Base-by-base conservation (phyloP, 2,329 filamentous ascomycete species). In the Sporothrix luriei region DNA sequence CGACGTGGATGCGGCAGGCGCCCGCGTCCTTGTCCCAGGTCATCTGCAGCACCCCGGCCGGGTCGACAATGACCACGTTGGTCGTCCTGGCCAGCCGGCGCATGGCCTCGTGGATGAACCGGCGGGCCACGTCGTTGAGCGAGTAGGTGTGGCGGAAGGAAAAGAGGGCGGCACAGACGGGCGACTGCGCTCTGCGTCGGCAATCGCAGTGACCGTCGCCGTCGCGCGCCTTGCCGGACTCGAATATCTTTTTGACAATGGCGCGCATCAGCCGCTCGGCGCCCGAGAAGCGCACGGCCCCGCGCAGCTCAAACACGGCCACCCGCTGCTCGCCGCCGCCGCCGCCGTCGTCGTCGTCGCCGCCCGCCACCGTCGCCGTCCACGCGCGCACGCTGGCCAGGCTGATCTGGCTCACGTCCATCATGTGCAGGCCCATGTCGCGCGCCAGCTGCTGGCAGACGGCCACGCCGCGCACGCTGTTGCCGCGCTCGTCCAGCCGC, bases 391-490 rank as follows among this genome's bases (percentile, higher is more conserved):
- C 64, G 49, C 64, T 66, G 64, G 64, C 64, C 5, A 49, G 48
- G 33, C n/a, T 49, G 19, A 66, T 66, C 64, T 66, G 64, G 49
- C 64, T 54, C 16, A 54, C 14, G 64, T 66, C 64, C 64, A 66
- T 66, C 64, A 66, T 66, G 49, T 66, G 64, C n/a, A 66, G 55
- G 64, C 64, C 64, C 64, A 66, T 66, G 33, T 66, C 64, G n/a
- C 46, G 64, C 29, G 64, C 54, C 16, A 66, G 64, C 49, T 66
- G 51, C 64, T 66, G 54, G 64, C 64, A 66, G 49, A 66, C 55
- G 49, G 62, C 64, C 29, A 66, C 64, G 49, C 64, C 64, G 48
- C 64, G 64, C 16, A 66, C 64, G 21, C 64, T 66, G 64, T 66
- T 66, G n/a, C 64, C 64, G 1, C 49, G 49, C 29, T 54, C 64